phyloP scores from a whole-genome alignment of 2,329 filamentous ascomycete genomes.

The Sordariomycetes sp. region DNA sequence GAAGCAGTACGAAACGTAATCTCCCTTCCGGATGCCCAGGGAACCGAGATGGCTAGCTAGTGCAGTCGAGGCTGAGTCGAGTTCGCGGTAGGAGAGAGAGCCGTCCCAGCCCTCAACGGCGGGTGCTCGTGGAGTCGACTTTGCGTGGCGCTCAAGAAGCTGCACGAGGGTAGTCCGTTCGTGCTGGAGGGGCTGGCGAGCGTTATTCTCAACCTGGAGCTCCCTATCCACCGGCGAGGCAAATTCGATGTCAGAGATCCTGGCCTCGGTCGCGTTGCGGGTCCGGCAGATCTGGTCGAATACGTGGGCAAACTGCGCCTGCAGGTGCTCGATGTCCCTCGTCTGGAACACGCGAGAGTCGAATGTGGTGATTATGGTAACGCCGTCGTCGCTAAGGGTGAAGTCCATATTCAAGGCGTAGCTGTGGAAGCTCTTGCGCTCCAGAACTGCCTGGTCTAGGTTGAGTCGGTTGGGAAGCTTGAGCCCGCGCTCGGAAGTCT shows the following conservation, averaged over 20 bases:
- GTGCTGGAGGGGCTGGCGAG: background rate
- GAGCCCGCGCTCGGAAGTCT: no score
- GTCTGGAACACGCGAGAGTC: background rate
- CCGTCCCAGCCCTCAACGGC: conserved; percentile 35
- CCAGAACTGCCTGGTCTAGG: conserved; percentile 42
- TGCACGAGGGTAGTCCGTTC: background rate
- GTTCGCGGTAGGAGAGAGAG: conserved; percentile 27
- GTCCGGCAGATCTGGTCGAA: background rate
- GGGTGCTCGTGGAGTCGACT: background rate
- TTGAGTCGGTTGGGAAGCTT: conserved; percentile 17
- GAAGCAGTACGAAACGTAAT: conserved; percentile 15
- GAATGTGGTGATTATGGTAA: background rate
- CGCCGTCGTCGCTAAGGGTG: background rate
- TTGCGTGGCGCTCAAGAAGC: background rate
- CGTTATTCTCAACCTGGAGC: background rate
- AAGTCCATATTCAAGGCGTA: conserved; percentile 34
- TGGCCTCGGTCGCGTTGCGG: background rate
- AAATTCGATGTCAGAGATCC: background rate
- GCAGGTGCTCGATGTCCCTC: background rate
- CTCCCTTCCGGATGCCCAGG: conserved; percentile 15
- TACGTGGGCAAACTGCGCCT: background rate
- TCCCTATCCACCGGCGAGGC: background rate
- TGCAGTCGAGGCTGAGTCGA: conserved; percentile 10
- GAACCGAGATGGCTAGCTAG: conserved; percentile 9
- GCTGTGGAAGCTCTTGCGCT: conserved; percentile 56